phyloP scores from a whole-genome alignment of 148 eudicot species.

The Polygonum maritimum region DNA sequence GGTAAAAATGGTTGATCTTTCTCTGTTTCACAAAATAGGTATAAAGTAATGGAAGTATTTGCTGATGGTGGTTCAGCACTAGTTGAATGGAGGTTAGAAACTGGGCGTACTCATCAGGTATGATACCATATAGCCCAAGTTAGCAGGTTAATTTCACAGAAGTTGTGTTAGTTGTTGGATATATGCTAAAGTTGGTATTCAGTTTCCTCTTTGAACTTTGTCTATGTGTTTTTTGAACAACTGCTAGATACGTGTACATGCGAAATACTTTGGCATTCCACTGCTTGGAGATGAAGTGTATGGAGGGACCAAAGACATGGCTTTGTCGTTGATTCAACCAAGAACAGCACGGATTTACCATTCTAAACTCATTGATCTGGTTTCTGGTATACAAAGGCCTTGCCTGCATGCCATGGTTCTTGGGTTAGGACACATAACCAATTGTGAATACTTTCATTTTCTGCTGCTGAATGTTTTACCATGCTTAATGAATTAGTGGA shows the following conservation, averaged over 20 bases:
- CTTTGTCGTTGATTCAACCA: slow-evolving; percentile 64
- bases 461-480: neutral
- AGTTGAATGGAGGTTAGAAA: slow-evolving; percentile 92
- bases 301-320: slow-evolving; percentile 90
- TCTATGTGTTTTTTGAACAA: slow-evolving; percentile 4
- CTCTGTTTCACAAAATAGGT: slow-evolving; percentile 32
- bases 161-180: neutral
- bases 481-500: neutral
- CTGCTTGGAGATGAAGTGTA: slow-evolving; percentile 88
- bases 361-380: slow-evolving; percentile 38
- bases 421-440: slow-evolving; percentile 41
- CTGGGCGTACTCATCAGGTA: slow-evolving; percentile 99
- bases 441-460: neutral
- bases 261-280: slow-evolving; percentile 79
- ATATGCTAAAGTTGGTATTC: neutral
- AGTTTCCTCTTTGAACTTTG: neutral
- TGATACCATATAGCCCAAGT: neutral
- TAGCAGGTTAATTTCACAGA: neutral
- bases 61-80: slow-evolving; percentile 90
- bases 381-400: slow-evolving; percentile 67
- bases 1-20: neutral
- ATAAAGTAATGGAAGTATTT: slow-evolving; percentile 70
- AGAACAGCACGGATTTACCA: slow-evolving; percentile 39
- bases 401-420: slow-evolving; percentile 93
- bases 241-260: slow-evolving; percentile 81